A percentile compares a stretch with the other conserved stretches of the same genome.
These are phyloP conservation scores for Pythium scleroteichum DNA, from an alignment of 352 stramenopile species.

Conservation along the genomic window DNA sequence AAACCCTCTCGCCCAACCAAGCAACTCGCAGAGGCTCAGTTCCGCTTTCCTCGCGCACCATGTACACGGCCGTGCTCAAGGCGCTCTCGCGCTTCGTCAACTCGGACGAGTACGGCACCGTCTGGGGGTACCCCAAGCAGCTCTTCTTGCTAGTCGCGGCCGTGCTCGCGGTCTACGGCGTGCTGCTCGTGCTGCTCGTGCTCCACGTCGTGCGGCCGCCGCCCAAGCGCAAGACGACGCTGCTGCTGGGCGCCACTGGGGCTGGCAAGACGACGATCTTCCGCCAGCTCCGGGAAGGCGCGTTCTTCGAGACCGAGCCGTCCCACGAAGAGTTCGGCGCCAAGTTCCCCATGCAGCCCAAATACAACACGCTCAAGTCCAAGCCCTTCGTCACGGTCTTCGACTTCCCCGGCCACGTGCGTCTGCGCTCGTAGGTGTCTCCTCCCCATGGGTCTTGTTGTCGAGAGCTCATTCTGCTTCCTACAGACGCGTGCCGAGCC, in stretches of 20 bases:
- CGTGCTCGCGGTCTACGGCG: slow-evolving; percentile 11
- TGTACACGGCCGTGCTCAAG: background rate
- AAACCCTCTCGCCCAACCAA: too few relatives aligned
- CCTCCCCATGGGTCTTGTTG: too few relatives aligned
- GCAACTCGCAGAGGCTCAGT: too few relatives aligned
- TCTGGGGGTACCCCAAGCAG: slow-evolving; percentile 15
- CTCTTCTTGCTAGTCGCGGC: slow-evolving; percentile 13
- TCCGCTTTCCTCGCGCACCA: too few relatives aligned
- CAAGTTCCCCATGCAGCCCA: slow-evolving; percentile 18
- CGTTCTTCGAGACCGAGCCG: slow-evolving; percentile 5
- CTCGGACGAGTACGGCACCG: slow-evolving; percentile 15
- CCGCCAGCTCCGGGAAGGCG: slow-evolving; percentile 11
- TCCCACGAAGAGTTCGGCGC: slow-evolving; percentile 17
- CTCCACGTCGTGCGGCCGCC: slow-evolving; percentile 13
- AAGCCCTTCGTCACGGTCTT: slow-evolving; percentile 22
- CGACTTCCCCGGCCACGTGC: slow-evolving; percentile 18
- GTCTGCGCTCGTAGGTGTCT: slow-evolving; percentile 14
- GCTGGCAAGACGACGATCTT: slow-evolving; percentile 17
- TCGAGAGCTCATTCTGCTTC: too few relatives aligned
- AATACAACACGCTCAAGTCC: slow-evolving; percentile 19
- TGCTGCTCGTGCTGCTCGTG: slow-evolving; percentile 13
- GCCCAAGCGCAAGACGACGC: slow-evolving; percentile 19
- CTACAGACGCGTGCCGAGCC: slow-evolving; percentile 7
- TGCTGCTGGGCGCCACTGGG: slow-evolving; percentile 11
- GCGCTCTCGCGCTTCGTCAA: slow-evolving; percentile 21